phyloP scores from a whole-genome alignment of 345 rosid genomes.

The Mercurialis annua region DNA sequence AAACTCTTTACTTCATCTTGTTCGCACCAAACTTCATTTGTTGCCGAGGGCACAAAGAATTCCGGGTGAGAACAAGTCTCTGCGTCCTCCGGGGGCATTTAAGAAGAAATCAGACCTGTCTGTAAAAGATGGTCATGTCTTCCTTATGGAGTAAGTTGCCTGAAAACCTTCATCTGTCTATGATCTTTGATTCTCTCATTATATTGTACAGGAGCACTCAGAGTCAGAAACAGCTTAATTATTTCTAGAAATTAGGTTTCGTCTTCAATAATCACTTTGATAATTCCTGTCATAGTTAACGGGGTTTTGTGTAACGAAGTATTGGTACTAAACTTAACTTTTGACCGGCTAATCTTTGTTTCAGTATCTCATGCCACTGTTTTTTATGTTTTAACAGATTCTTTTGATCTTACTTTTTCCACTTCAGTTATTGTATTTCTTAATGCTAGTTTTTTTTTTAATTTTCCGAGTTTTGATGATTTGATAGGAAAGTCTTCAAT shows the following conservation, averaged over 20 bases:
- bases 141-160: slow-evolving; percentile 89
- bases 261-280: neutral
- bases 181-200: neutral
- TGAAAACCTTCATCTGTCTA: neutral
- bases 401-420: neutral
- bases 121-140: slow-evolving; percentile 90
- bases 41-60: slow-evolving; percentile 85
- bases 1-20: slow-evolving; percentile 87
- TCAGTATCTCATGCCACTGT: neutral
- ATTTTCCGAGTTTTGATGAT: too few species aligned
- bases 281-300: neutral
- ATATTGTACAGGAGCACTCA: neutral
- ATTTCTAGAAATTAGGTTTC: neutral
- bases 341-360: neutral
- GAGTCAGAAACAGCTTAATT: neutral
- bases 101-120: slow-evolving; percentile 98
- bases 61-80: slow-evolving; percentile 85
- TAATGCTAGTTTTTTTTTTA: neutral
- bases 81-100: slow-evolving; percentile 98
- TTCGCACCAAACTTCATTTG: slow-evolving; percentile 76
- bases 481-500: neutral
- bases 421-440: neutral
- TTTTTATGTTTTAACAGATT: neutral
- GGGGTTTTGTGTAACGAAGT: too few species aligned
- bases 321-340: too few species aligned